Evolutionary conservation across 2,329 filamentous ascomycete species (phyloP).

Genomic region (Emydomyces testavorans): DNA sequence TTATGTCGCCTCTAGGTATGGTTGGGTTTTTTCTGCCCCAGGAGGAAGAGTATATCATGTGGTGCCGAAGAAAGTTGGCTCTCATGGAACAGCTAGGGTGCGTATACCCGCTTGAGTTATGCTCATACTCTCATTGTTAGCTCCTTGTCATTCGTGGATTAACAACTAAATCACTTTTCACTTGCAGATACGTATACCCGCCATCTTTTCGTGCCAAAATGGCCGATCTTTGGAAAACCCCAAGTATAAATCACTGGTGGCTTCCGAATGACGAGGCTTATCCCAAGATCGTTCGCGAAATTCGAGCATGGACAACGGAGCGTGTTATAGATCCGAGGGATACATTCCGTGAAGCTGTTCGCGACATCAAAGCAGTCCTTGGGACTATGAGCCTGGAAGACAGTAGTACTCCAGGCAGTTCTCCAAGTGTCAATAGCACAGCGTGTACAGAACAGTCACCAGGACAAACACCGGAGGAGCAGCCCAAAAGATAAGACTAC

Average conservation of each 20-base stretch:
- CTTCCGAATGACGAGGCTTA: constrained; percentile 70
- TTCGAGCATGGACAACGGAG: constrained; percentile 72
- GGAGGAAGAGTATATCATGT: constrained; percentile 60
- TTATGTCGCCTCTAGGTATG: constrained; percentile 66
- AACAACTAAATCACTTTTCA: constrained; percentile 7
- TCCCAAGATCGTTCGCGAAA: constrained; percentile 59
- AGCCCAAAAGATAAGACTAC: neutral
- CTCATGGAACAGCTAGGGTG: constrained; percentile 68
- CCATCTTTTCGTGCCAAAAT: constrained; percentile 61
- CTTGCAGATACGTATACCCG: constrained; percentile 67
- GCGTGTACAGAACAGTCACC: constrained; percentile 11
- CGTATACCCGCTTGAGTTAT: constrained; percentile 27
- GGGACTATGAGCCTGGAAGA: constrained; percentile 48
- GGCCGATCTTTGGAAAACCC: constrained; percentile 61
- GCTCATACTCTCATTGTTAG: neutral
- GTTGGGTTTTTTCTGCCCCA: constrained; percentile 68
- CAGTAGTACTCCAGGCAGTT: constrained; percentile 24
- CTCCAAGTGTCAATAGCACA: constrained; percentile 16
- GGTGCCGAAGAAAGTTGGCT: constrained; percentile 70
- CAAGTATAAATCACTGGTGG: constrained; percentile 73
- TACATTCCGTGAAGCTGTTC: constrained; percentile 50
- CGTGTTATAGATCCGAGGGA: constrained; percentile 49
- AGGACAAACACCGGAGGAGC: constrained; percentile 2
- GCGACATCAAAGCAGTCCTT: constrained; percentile 65
- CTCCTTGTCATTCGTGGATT: neutral